phyloP scores from a whole-genome alignment of 73 alveolate species.

The Uronychia binucleata region DNA sequence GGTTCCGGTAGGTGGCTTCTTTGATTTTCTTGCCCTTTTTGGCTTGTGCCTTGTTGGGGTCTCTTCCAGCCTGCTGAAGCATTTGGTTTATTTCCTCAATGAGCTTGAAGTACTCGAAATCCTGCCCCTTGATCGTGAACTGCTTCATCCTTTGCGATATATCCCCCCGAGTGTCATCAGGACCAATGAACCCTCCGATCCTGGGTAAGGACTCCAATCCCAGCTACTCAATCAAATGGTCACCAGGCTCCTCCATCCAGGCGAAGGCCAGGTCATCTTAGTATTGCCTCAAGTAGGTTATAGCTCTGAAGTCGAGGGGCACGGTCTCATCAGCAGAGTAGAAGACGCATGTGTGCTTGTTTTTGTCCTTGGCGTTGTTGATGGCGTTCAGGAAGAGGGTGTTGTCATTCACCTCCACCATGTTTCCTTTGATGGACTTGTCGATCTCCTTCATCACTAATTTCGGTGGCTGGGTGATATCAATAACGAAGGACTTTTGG shows the following conservation, averaged over 20 bases:
- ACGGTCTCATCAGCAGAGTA: neutral
- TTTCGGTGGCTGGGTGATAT: neutral
- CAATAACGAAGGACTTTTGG: neutral
- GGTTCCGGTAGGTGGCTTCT: neutral
- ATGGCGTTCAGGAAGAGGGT: neutral
- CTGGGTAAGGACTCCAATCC: neutral
- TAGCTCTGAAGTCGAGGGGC: neutral
- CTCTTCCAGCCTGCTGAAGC: neutral
- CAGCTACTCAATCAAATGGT: neutral
- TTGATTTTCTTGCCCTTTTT: neutral
- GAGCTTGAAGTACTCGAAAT: neutral
- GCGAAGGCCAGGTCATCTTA: neutral
- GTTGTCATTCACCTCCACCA: neutral
- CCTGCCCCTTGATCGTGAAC: neutral
- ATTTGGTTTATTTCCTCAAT: neutral
- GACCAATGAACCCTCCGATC: neutral
- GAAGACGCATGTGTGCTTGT: neutral
- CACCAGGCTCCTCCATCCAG: constrained; percentile 1
- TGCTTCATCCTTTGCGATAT: neutral
- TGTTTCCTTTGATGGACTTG: neutral
- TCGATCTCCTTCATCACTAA: neutral
- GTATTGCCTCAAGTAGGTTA: neutral
- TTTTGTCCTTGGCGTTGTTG: neutral
- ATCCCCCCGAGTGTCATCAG: neutral
- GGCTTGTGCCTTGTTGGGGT: neutral